These are phyloP conservation scores for Nymphaea colorata DNA, from an alignment of 164 flowering plant species.

Conservation along the genomic window DNA sequence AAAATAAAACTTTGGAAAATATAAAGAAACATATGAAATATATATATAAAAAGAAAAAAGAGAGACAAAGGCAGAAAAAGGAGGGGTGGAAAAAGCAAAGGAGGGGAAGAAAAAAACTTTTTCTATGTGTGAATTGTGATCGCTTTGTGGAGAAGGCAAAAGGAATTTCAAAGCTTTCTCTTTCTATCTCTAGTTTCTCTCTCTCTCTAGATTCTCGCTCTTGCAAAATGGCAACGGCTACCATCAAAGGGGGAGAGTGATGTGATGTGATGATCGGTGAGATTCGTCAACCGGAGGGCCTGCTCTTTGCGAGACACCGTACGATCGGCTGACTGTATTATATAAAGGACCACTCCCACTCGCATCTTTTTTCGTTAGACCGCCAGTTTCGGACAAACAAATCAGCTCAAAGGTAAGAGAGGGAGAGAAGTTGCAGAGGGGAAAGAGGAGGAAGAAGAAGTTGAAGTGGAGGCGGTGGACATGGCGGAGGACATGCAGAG, in stretches of 20 bases:
- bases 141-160: not conserved
- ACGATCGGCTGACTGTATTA: not conserved
- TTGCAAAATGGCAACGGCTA: too few species aligned
- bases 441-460: not conserved
- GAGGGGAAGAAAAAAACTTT: not conserved
- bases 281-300: not conserved
- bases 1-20: too few species aligned
- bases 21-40: too few species aligned
- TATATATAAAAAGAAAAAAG: not conserved
- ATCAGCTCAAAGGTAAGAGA: not conserved
- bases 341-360: not conserved
- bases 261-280: not conserved
- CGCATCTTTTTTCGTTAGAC: not conserved
- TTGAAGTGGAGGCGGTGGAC: not conserved
- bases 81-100: not conserved
- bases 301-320: not conserved
- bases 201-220: too few species aligned
- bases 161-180: not conserved
- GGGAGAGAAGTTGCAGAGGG: not conserved
- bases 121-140: not conserved
- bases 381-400: not conserved
- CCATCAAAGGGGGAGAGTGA: not conserved
- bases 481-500: slow-evolving; percentile 12
- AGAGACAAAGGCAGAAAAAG: not conserved
- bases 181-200: too few species aligned